Evolutionary conservation across 2,329 filamentous ascomycete species (phyloP), one percentile per base, ranked within the genome.

Genomic region (Exophiala xenobiotica): DNA sequence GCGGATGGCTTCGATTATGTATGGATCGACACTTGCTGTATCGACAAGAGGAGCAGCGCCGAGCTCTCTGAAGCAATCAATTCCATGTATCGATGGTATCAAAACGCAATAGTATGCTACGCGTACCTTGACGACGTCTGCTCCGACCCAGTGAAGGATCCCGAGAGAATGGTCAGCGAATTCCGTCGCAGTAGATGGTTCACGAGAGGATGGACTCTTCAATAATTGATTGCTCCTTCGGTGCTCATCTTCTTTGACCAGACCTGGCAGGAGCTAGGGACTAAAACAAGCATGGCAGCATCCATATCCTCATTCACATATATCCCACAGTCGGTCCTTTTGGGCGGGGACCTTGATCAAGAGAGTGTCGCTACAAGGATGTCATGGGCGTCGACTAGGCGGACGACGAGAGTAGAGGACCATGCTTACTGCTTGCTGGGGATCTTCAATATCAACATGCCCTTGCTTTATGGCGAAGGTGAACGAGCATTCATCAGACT

Each of bases 381-480:
- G 47, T 57, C 46, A 24, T 40, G 38, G 38, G 38, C 38, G 23
- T 20, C 38, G n/a, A 14, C 58, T 56, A 52, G 48, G 3, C 12
- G 53, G n/a, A 63, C 59, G 24, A 60, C 57, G 11, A 29, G 55
- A 2, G 37, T 47, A 29, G 65, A 68, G 54, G 65, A 67, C 44
- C 39, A 11, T 3, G 62, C 63, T 0, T 67, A 67, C 44, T 65
- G 31, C 5, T 50, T 68, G 1, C 46, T 59, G 39, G 67, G 61
- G 1, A 47, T 66, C 1, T 63, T 65, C 43, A 55, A 53, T 35
- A 54, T 67, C 3, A n/a, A 22, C 38, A 40, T 40, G 38, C 38
- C 38, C 2, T n/a, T 40, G 19, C 4, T 40, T 4, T 40, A 40
- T 14, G 38, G 38, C 19, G 38, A 40, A 14, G 38, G 38, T 3